Evolutionary conservation across 108 stramenopile species (phyloP), one percentile per base, ranked within the genome.

Genomic region (Asterionellopsis glacialis): DNA sequence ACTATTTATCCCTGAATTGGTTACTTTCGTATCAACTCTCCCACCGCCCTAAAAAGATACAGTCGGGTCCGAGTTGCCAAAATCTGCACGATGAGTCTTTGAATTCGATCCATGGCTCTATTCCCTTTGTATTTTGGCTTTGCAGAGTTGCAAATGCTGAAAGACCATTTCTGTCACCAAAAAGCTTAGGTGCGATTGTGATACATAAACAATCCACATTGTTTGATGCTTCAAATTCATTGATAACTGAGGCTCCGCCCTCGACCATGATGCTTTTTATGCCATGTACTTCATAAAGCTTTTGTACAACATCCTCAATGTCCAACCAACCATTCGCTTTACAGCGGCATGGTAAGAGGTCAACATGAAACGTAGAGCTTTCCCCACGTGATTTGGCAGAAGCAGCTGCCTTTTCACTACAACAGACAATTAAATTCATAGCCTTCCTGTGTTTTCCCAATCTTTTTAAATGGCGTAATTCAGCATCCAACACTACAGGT

Each of bases 181-280:
- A 49, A 11, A 88, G 21, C 40, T 63, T 74, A 12, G 91, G 85
- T 14, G 85, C 74, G 52, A 87, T 81, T 0, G 91, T 88, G 11
- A 82, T 56, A 63, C 91, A 92, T 18, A 87, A 49, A 61, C 79
- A 81, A 61, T 87, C 80, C 18, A 82, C 67, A 11, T 84, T 22
- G 0, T 38, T 28, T 43, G 55, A n/a, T 28, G 12, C 14, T 15
- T 40, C 51, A 66, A 88, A 88, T 0, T 79, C 63, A 0, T 79
- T 65, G 11, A 92, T 42, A 24, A 92, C 60, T 7, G 45, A 23
- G 0, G 81, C 60, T 11, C 91, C 91, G 13, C 91, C 91, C 59
- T 92, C 91, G 14, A 92, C 83, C 91, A 92, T 87, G 41, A 92
- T 41, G 58, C 73, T 79, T 19, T 72, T 47, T 14, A 92, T 85